A percentile compares a stretch with the other conserved stretches of the same genome.
phyloP scores from a whole-genome alignment of 371 early-diverging fungal genomes.

The Catenaria anguillulae region DNA sequence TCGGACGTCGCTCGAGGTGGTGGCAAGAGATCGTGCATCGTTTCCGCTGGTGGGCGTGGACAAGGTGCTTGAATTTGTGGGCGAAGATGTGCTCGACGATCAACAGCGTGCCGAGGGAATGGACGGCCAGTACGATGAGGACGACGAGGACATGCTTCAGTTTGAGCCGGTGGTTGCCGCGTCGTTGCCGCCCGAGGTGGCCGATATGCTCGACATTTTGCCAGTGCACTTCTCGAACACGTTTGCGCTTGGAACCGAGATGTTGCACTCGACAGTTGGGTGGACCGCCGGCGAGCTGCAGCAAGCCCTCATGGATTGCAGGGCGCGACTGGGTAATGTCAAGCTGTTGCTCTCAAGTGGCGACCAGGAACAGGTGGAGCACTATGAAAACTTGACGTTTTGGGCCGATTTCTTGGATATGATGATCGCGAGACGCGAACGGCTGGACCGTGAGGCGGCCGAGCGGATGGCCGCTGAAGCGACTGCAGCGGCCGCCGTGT shows the following conservation, averaged over 20 bases:
- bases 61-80: not conserved
- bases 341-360: too few species aligned
- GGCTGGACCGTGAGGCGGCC: too few species aligned
- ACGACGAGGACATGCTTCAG: conserved; percentile 12
- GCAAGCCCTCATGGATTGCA: not conserved
- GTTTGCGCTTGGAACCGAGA: not conserved
- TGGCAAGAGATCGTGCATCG: not conserved
- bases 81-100: not conserved
- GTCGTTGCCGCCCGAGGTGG: not conserved
- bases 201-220: not conserved
- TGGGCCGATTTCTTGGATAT: not conserved
- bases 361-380: too few species aligned
- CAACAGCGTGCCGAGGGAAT: not conserved
- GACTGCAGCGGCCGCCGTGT: too few species aligned
- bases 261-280: not conserved
- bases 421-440: not conserved
- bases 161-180: conserved; percentile 3
- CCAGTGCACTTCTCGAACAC: not conserved
- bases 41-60: not conserved
- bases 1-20: not conserved
- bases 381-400: not conserved
- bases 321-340: not conserved
- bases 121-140: not conserved
- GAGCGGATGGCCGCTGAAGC: too few species aligned
- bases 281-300: not conserved